Percentiles rank a stretch among this genome's conserved stretches.
phyloP scores from a whole-genome alignment of 495 filamentous ascomycete species.

The Cercophora samala region DNA sequence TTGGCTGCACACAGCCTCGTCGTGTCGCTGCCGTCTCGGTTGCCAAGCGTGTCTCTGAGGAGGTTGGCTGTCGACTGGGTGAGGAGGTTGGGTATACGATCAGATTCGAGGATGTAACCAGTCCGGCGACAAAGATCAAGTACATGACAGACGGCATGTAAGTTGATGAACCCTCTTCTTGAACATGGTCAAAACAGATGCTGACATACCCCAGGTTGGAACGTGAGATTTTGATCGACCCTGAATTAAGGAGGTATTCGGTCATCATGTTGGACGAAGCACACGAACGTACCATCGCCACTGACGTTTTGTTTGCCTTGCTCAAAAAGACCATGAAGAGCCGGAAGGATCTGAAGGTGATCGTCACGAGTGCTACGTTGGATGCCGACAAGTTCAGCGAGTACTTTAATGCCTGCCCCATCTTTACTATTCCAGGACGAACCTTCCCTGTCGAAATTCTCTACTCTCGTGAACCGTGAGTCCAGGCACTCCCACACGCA shows the following conservation, averaged over 20 bases:
- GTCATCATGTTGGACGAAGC: slow-evolving; percentile 99
- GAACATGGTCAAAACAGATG: background rate
- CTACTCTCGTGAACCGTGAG: slow-evolving; percentile 77
- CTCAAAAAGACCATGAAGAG: slow-evolving; percentile 90
- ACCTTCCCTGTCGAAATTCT: slow-evolving; percentile 94
- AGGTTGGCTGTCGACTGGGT: slow-evolving; percentile 88
- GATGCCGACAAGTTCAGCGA: slow-evolving; percentile 96
- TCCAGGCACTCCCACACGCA: background rate
- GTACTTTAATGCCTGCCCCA: slow-evolving; percentile 92
- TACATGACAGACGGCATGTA: slow-evolving; percentile 99
- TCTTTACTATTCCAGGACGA: slow-evolving; percentile 92
- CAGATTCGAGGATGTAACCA: slow-evolving; percentile 93
- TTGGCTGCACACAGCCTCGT: slow-evolving; percentile 95
- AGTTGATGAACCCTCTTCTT: background rate
- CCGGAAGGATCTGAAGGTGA: slow-evolving; percentile 83
- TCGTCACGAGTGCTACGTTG: slow-evolving; percentile 92
- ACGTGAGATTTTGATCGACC: slow-evolving; percentile 88
- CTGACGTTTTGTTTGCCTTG: slow-evolving; percentile 90
- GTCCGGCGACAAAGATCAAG: slow-evolving; percentile 88
- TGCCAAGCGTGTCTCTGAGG: slow-evolving; percentile 92
- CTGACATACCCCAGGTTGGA: slow-evolving; percentile 51
- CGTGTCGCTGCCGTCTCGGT: slow-evolving; percentile 98
- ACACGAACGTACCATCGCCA: slow-evolving; percentile 94
- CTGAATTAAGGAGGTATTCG: slow-evolving; percentile 80
- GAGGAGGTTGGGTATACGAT: slow-evolving; percentile 97